Conservation (phyloP, 1,284 basidiomycete species). For the Leccinum griseonigrum region DNA sequence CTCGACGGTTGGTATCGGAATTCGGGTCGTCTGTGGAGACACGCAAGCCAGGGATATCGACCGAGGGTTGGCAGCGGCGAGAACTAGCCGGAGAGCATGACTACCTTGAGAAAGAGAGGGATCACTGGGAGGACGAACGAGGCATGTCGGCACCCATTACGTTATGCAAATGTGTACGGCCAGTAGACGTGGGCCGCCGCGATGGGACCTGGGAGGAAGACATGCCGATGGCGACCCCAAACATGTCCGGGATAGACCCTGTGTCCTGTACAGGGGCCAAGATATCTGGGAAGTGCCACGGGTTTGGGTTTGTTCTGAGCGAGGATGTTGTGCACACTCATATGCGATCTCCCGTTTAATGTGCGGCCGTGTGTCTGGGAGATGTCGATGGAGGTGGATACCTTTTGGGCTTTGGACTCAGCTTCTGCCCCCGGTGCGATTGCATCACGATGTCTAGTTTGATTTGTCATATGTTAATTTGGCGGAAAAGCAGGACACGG, state of each 20-base stretch:
- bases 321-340: slow-evolving; percentile 66
- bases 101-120: slow-evolving; percentile 47
- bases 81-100: slow-evolving; percentile 39
- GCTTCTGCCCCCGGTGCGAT: slow-evolving; percentile 47
- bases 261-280: too few relatives aligned
- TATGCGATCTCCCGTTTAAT: slow-evolving; percentile 47
- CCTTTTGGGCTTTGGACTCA: slow-evolving; percentile 34
- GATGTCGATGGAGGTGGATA: slow-evolving; percentile 25
- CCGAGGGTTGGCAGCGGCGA: slow-evolving; percentile 26
- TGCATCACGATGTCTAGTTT: slow-evolving; percentile 49
- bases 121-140: slow-evolving; percentile 32
- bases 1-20: slow-evolving; percentile 36
- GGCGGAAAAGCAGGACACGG: neutral
- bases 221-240: neutral
- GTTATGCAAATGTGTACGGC: slow-evolving; percentile 71
- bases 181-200: slow-evolving; percentile 36
- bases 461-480: slow-evolving; percentile 9
- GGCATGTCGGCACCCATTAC: slow-evolving; percentile 71
- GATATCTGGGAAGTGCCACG: too few relatives aligned
- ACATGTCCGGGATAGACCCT: too few relatives aligned
- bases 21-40: slow-evolving; percentile 20
- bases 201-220: slow-evolving; percentile 14
- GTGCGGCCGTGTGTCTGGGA: slow-evolving; percentile 19
- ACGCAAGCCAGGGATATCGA: slow-evolving; percentile 35
- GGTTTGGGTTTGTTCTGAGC: slow-evolving; percentile 51